Percentiles rank a stretch among this genome's conserved stretches.
phyloP scores from a whole-genome alignment of 2,329 filamentous ascomycete genomes.

The Drechslerella dactyloides region DNA sequence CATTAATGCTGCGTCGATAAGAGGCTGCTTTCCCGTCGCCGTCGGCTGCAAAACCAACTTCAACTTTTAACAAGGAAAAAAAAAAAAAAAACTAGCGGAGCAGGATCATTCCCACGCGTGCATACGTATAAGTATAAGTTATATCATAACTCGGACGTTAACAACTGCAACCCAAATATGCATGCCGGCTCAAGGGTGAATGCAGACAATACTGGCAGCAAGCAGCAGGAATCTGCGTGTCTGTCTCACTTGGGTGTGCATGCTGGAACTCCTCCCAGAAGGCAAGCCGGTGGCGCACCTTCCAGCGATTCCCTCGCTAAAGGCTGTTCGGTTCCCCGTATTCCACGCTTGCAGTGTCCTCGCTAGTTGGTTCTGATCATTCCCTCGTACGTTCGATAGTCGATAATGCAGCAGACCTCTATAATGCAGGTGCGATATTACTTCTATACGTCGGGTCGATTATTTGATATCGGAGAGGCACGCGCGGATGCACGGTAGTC shows the following conservation, averaged over 20 bases:
- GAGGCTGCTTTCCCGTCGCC: slow-evolving; percentile 4
- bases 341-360: background rate
- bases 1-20: background rate
- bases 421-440: slow-evolving; percentile 5
- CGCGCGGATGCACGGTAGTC: slow-evolving; percentile 6
- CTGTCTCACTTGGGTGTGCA: background rate
- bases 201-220: slow-evolving; percentile 3
- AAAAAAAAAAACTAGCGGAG: too few species aligned
- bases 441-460: background rate
- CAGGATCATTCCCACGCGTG: slow-evolving; percentile 1
- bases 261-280: slow-evolving; percentile 9
- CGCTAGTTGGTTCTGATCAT: background rate
- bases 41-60: too few species aligned
- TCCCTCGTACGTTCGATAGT: background rate
- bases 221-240: background rate
- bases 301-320: slow-evolving; percentile 6
- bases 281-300: slow-evolving; percentile 5
- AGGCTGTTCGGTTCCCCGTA: background rate
- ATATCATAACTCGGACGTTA: background rate
- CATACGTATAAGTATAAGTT: background rate
- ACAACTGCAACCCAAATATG: background rate
- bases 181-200: slow-evolving; percentile 3
- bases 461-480: background rate
- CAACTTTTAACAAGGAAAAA: background rate
- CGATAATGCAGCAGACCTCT: background rate